These are phyloP conservation scores for Dendrobium huoshanense DNA, from an alignment of 106 monocot genomes.

Conservation along the genomic window DNA sequence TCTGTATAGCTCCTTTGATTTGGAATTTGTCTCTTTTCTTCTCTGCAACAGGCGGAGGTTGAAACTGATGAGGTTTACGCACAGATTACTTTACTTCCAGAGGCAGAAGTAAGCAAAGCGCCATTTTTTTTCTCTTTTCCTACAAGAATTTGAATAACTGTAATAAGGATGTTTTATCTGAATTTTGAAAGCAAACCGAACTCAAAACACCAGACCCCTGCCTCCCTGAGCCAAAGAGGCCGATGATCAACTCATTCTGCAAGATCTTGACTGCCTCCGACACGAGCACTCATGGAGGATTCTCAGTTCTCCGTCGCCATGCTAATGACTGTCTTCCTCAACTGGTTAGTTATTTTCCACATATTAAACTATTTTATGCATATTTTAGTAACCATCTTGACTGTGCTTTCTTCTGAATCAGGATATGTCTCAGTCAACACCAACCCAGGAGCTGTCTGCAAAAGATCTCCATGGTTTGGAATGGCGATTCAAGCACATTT, in stretches of 20 bases:
- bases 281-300: conserved; percentile 83
- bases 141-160: not conserved
- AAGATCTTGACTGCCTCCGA: conserved; percentile 77
- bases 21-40: not conserved
- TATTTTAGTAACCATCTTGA: no score
- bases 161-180: not conserved
- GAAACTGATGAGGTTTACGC: conserved; percentile 91
- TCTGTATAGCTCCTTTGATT: not conserved
- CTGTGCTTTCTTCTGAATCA: conserved; percentile 6
- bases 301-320: conserved; percentile 70
- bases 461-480: conserved; percentile 53
- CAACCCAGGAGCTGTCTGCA: conserved; percentile 48
- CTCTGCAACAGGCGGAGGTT: conserved; percentile 48
- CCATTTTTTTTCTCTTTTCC: not conserved
- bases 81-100: conserved; percentile 66
- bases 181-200: conserved; percentile 36
- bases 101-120: conserved; percentile 41
- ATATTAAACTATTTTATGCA: no score
- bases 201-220: conserved; percentile 33
- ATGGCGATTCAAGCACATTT: conserved; percentile 34
- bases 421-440: conserved; percentile 49
- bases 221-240: conserved; percentile 29
- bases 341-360: conserved; percentile 23
- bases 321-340: conserved; percentile 75
- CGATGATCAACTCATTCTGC: conserved; percentile 54